Percentiles rank a stretch among this genome's conserved stretches.
Evolutionary conservation across 2,329 filamentous ascomycete genomes (phyloP).

Genomic region (Aaosphaeria pasadenensis): DNA sequence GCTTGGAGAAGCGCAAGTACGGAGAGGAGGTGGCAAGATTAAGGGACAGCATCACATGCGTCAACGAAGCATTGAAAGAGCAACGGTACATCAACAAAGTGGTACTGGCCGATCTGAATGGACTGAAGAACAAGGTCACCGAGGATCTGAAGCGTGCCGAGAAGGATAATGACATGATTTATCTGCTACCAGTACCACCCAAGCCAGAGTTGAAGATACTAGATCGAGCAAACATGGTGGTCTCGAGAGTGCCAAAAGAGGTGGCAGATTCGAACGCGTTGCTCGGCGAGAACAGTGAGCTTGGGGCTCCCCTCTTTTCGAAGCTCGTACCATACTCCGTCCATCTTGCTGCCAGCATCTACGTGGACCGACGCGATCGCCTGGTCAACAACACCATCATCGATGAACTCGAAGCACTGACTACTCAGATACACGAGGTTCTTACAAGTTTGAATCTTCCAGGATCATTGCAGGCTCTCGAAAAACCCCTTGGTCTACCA

Average conservation of each 20-base stretch:
- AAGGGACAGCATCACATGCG: conserved; percentile 76
- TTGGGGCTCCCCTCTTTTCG: conserved; percentile 82
- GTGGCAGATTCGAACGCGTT: conserved; percentile 76
- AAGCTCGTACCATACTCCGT: conserved; percentile 95
- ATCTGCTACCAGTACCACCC: conserved; percentile 79
- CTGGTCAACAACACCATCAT: conserved; percentile 86
- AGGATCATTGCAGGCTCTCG: conserved; percentile 87
- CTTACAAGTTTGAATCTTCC: conserved; percentile 83
- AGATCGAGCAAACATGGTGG: conserved; percentile 86
- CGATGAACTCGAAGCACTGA: conserved; percentile 77
- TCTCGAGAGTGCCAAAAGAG: conserved; percentile 74
- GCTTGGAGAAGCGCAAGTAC: conserved; percentile 88
- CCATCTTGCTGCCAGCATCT: conserved; percentile 91
- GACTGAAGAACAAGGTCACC: conserved; percentile 74
- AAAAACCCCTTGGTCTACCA: conserved; percentile 89
- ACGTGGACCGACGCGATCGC: conserved; percentile 87
- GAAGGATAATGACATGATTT: conserved; percentile 95
- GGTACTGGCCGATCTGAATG: conserved; percentile 78
- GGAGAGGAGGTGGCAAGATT: conserved; percentile 91
- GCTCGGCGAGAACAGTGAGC: conserved; percentile 74
- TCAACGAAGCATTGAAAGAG: conserved; percentile 84
- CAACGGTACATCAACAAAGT: conserved; percentile 75
- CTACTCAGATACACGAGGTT: conserved; percentile 72
- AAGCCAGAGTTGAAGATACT: conserved; percentile 85
- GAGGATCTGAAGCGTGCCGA: conserved; percentile 91